A percentile compares a stretch with the other conserved stretches of the same genome.
phyloP scores from a whole-genome alignment of 1,284 basidiomycete genomes.

The Veloboletus limbatus region DNA sequence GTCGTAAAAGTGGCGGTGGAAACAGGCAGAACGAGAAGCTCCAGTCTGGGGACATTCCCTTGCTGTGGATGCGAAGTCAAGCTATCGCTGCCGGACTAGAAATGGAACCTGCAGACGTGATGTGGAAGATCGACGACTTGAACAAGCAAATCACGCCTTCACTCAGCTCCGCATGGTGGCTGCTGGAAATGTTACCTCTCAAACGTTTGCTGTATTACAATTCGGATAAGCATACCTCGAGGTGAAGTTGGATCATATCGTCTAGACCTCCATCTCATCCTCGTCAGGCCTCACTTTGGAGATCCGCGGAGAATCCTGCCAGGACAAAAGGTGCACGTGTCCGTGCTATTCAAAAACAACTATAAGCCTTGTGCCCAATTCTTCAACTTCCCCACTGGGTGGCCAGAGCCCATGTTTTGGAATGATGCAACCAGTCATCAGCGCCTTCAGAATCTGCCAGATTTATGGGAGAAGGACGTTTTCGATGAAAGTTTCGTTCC shows the following conservation, averaged over 20 bases:
- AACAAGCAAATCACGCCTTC: slow-evolving; percentile 24
- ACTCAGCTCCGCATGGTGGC: slow-evolving; percentile 26
- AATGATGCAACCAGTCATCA: slow-evolving; percentile 30
- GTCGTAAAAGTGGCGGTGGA: slow-evolving; percentile 30
- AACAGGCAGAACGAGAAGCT: slow-evolving; percentile 27
- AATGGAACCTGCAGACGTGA: slow-evolving; percentile 23
- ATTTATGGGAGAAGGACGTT: slow-evolving; percentile 31
- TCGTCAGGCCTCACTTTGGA: slow-evolving; percentile 30
- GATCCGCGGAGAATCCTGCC: slow-evolving; percentile 25
- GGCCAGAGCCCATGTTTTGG: slow-evolving; percentile 33
- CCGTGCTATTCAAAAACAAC: slow-evolving; percentile 29
- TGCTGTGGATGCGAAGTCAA: slow-evolving; percentile 36
- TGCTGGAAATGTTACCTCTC: slow-evolving; percentile 28
- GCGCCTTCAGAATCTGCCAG: slow-evolving; percentile 16
- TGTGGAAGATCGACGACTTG: slow-evolving; percentile 32
- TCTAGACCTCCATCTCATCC: slow-evolving; percentile 9
- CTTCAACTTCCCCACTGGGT: slow-evolving; percentile 15
- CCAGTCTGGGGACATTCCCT: slow-evolving; percentile 33
- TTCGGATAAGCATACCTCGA: slow-evolving; percentile 18
- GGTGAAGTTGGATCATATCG: slow-evolving; percentile 7
- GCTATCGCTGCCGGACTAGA: slow-evolving; percentile 25
- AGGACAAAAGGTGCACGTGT: slow-evolving; percentile 34
- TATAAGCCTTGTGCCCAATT: slow-evolving; percentile 28
- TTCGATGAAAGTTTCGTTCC: slow-evolving; percentile 24
- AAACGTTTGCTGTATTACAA: slow-evolving; percentile 29